Conservation (phyloP, 108 stramenopile genomes). For the Nitzschia sp. region DNA sequence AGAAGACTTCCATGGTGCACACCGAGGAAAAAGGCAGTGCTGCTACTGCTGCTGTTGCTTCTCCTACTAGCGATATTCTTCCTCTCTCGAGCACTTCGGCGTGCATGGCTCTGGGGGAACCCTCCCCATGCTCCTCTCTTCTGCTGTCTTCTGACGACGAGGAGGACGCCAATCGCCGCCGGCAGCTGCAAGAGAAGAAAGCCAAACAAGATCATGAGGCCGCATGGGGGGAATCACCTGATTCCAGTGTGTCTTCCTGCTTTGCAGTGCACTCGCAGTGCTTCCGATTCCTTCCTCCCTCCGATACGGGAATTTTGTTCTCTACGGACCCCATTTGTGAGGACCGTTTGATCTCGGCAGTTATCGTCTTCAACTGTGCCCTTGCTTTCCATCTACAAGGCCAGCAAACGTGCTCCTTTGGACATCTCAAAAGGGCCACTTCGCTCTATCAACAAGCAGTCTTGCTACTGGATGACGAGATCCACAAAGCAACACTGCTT, state of each 20-base stretch:
- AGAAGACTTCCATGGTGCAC: background rate
- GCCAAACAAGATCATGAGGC: background rate
- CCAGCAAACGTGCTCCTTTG: background rate
- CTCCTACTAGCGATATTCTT: background rate
- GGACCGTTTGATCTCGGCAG: background rate
- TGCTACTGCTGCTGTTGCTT: background rate
- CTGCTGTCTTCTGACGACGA: background rate
- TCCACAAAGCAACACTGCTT: background rate
- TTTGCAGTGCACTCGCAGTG: background rate
- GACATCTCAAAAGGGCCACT: background rate
- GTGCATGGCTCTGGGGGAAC: background rate
- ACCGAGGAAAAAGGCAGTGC: background rate
- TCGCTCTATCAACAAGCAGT: constrained; percentile 2
- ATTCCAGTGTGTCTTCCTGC: background rate
- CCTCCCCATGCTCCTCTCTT: no score
- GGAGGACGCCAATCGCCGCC: background rate
- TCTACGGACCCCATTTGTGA: background rate
- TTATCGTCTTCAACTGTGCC: background rate
- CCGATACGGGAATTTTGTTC: background rate
- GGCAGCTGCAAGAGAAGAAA: background rate
- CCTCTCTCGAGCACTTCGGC: background rate
- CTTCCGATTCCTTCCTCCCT: background rate
- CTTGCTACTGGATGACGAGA: background rate
- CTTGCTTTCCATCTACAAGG: constrained; percentile 1
- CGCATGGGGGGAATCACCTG: no score